phyloP scores from a whole-genome alignment of 805 yeast genomes.

The Debaryomyces tyrocola region DNA sequence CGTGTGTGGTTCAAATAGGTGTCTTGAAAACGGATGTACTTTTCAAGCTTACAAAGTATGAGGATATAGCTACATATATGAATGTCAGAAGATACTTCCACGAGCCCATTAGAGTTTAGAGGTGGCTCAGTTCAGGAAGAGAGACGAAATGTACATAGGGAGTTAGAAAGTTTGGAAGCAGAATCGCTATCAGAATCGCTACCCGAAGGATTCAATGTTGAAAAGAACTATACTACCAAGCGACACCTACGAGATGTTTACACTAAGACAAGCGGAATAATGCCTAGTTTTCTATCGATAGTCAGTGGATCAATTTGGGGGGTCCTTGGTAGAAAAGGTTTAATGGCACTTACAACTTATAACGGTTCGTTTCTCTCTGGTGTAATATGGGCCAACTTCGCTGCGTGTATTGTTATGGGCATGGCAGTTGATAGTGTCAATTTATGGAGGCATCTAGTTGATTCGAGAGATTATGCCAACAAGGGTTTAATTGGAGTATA shows the following conservation, averaged over 20 bases:
- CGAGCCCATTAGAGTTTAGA: no score
- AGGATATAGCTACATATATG: no score
- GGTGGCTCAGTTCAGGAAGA: neutral
- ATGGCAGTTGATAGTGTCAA: slow-evolving; percentile 31
- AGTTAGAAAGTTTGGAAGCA: slow-evolving; percentile 20
- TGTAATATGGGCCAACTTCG: slow-evolving; percentile 75
- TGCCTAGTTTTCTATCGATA: slow-evolving; percentile 14
- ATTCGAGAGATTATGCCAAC: slow-evolving; percentile 10
- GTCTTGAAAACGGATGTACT: no score
- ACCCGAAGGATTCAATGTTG: slow-evolving; percentile 24
- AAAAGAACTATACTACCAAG: neutral
- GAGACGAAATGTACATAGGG: slow-evolving; percentile 15
- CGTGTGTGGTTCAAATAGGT: no score
- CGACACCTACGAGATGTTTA: neutral
- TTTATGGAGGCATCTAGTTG: slow-evolving; percentile 27
- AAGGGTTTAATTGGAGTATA: slow-evolving; percentile 51
- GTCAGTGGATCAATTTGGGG: slow-evolving; percentile 47
- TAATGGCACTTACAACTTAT: slow-evolving; percentile 51
- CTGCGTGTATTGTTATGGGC: slow-evolving; percentile 74
- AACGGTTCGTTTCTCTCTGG: slow-evolving; percentile 57
- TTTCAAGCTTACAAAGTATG: no score
- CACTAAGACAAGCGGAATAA: neutral
- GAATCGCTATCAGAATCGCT: slow-evolving; percentile 21
- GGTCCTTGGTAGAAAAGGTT: slow-evolving; percentile 54
- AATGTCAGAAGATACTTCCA: no score